These are phyloP conservation scores for Boletus reticuloceps DNA, from an alignment of 768 basidiomycete genomes.

Conservation along the genomic window DNA sequence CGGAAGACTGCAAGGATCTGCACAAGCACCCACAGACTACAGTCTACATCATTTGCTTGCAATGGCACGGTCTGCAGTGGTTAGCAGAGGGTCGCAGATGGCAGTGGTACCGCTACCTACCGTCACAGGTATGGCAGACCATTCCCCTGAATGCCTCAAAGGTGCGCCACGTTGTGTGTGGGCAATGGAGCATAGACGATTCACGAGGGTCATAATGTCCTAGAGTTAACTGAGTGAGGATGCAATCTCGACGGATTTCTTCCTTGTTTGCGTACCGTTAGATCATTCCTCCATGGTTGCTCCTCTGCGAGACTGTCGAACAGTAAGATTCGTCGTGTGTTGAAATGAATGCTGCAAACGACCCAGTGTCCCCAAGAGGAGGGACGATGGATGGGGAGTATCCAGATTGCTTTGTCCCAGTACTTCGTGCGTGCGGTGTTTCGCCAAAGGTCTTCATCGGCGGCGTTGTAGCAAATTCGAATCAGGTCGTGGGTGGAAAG, in stretches of 20 bases:
- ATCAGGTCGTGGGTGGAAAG: conserved; percentile 3
- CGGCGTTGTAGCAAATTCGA: background rate
- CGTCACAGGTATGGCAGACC: no score
- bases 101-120: no score
- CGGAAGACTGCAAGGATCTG: background rate
- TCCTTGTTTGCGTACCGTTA: no score
- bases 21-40: background rate
- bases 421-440: conserved; percentile 12
- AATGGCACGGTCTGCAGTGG: background rate
- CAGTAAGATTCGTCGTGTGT: background rate
- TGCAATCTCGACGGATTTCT: no score
- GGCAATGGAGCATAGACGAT: no score
- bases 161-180: no score
- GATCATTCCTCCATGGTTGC: background rate
- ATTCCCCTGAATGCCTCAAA: no score
- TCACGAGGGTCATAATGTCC: no score
- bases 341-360: background rate
- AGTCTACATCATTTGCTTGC: background rate
- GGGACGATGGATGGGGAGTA: background rate
- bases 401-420: conserved; percentile 34
- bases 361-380: conserved; percentile 5
- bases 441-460: conserved; percentile 24
- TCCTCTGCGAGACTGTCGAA: conserved; percentile 3
- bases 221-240: no score
- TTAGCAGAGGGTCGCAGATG: no score